Percentiles rank a stretch among this genome's conserved stretches.
phyloP scores from a whole-genome alignment of 2,329 filamentous ascomycete genomes.

The Ramularia endophylla region DNA sequence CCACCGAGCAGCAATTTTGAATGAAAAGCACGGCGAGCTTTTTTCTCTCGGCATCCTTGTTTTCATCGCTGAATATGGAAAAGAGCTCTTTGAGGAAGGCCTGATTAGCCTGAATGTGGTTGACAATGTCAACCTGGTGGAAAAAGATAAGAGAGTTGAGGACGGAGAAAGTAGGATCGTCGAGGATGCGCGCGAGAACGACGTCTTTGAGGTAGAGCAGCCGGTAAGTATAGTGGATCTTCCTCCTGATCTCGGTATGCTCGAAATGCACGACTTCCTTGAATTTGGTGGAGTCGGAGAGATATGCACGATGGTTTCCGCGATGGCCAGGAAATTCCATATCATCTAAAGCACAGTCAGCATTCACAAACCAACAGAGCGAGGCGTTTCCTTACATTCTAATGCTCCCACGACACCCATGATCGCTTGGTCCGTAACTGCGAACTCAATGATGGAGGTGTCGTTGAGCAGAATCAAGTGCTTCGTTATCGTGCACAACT shows the following conservation, averaged over 20 bases:
- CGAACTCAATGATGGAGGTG: constrained; percentile 86
- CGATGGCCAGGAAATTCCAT: constrained; percentile 97
- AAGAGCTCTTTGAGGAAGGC: constrained; percentile 81
- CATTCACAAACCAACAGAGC: constrained; percentile 1
- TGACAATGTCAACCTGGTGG: constrained; percentile 96
- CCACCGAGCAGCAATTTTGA: constrained; percentile 89
- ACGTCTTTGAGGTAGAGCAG: constrained; percentile 97
- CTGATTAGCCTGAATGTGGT: constrained; percentile 79
- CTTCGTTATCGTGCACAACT: constrained; percentile 97
- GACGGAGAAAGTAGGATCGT: constrained; percentile 96
- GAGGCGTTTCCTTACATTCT: constrained; percentile 56
- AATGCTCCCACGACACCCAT: constrained; percentile 90
- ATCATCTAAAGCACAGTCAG: constrained; percentile 56
- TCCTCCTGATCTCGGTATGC: constrained; percentile 71
- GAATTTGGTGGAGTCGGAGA: constrained; percentile 81
- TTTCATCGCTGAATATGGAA: constrained; percentile 66
- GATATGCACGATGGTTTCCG: constrained; percentile 91
- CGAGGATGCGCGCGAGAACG: constrained; percentile 90
- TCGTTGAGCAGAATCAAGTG: constrained; percentile 91
- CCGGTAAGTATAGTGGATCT: constrained; percentile 95
- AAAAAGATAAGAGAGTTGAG: constrained; percentile 98
- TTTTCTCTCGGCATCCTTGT: constrained; percentile 61
- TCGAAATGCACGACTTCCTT: constrained; percentile 95
- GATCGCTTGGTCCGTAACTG: constrained; percentile 83
- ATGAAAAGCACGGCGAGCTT: constrained; percentile 96